Base-by-base conservation (phyloP, 139 green algal species). In the Chlamydomonas urium region DNA sequence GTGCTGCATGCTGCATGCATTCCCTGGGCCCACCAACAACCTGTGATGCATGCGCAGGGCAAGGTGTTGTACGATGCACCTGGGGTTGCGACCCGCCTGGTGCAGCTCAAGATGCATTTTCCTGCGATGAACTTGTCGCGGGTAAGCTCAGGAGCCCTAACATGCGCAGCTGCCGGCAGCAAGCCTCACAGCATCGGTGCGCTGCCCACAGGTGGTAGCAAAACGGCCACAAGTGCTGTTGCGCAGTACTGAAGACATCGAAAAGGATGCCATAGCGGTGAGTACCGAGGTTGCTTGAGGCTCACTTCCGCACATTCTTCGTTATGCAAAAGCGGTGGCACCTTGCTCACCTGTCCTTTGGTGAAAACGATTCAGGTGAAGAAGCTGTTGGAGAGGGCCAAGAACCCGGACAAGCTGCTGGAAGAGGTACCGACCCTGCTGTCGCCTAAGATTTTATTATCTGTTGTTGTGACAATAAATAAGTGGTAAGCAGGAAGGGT, bases 391-490 rank as follows among this genome's bases (percentile, higher is more conserved):
- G 24, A 38, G n/a, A 59, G 34, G 1, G 68, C 68, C 23, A 74
- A 74, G 53, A 36, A 74, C 48, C 32, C 35, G 17, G 68, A 74
- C 24, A 32, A 33, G 21, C 56, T 74, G 34, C 31, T 74, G 19
- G 32, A 74, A 50, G 53, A 48, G 5, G 68, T 66, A 23, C 68
- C 68, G 2, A 33, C 31, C 8, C 48, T 65, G 4, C 36, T 74
- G 47, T 47, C 29, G 17, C 48, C 68, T 17, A 74, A 74, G 36
- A 34, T 36, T 3, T 50, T 74, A 14, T 24, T 59, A 2, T 74
- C 68, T 3, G 48, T 66, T 3, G 6, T 74, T 2, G 53, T 74
- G 10, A 74, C 68, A 21, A 61, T 74, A 28, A 66, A 61, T 33
- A 60, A 58, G 35, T 56, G 62, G 38, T 69, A 19, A 26, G 62